phyloP scores from a whole-genome alignment of 805 yeast genomes.

The Myxozyma geophila region DNA sequence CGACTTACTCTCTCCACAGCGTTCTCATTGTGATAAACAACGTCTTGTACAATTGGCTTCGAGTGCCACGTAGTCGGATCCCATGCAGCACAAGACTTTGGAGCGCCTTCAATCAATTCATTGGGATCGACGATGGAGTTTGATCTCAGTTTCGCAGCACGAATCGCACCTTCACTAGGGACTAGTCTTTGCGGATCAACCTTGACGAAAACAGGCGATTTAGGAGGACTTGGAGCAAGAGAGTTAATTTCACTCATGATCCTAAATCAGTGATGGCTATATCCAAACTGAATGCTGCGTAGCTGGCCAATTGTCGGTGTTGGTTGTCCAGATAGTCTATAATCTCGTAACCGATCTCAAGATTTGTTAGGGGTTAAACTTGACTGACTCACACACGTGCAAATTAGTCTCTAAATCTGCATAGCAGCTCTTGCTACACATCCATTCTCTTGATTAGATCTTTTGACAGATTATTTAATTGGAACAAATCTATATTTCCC shows the following conservation, averaged over 20 bases:
- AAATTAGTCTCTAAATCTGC: too few relatives aligned
- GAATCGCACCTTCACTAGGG: constrained; percentile 47
- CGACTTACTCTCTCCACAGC: constrained; percentile 43
- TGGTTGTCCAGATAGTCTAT: too few relatives aligned
- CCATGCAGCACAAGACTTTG: constrained; percentile 41
- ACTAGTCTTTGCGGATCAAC: constrained; percentile 45
- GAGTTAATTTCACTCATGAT: not conserved
- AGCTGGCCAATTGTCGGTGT: too few relatives aligned
- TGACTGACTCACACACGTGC: too few relatives aligned
- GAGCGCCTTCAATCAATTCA: not conserved
- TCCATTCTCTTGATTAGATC: too few relatives aligned
- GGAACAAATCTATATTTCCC: too few relatives aligned
- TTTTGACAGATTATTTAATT: too few relatives aligned
- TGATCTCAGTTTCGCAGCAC: constrained; percentile 49
- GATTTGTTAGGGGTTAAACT: too few relatives aligned
- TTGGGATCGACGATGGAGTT: constrained; percentile 36
- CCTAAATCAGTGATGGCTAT: too few relatives aligned
- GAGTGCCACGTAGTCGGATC: constrained; percentile 51
- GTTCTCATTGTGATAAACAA: constrained; percentile 48
- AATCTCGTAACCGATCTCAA: too few relatives aligned
- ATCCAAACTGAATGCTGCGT: too few relatives aligned
- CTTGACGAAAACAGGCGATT: constrained; percentile 36
- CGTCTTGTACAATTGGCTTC: constrained; percentile 52
- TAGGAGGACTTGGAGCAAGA: not conserved
- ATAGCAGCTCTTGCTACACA: too few relatives aligned